A percentile compares a stretch with the other conserved stretches of the same genome.
Conservation (phyloP, 1,284 basidiomycete genomes). For the Ceratobasidium papillatum region DNA sequence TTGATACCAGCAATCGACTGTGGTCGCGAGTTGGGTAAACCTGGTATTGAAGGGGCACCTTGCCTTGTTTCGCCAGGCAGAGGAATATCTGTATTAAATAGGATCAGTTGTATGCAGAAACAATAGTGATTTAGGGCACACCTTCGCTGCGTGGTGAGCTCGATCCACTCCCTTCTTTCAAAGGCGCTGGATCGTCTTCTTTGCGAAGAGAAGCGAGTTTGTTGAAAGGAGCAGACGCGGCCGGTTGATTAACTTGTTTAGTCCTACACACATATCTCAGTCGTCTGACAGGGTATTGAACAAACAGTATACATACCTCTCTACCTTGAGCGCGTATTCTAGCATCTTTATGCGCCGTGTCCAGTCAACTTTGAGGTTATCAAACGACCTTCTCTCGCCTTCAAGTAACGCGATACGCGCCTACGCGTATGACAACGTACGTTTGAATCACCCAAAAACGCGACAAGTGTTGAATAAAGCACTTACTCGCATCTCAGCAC, state of each 20-base stretch:
- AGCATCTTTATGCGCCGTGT: slow-evolving; percentile 99
- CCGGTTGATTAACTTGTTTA: slow-evolving; percentile 75
- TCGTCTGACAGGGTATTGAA: slow-evolving; percentile 23
- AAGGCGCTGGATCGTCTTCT: slow-evolving; percentile 58
- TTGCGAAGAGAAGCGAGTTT: slow-evolving; percentile 69
- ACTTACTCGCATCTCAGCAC: slow-evolving; percentile 96
- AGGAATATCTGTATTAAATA: slow-evolving; percentile 65
- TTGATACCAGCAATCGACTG: slow-evolving; percentile 41
- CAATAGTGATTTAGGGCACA: slow-evolving; percentile 49
- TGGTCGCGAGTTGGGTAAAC: slow-evolving; percentile 53
- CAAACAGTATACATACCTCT: slow-evolving; percentile 70
- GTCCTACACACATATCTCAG: slow-evolving; percentile 60
- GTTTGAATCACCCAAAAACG: slow-evolving; percentile 47
- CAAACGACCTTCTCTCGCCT: slow-evolving; percentile 94
- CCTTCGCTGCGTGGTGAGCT: slow-evolving; percentile 81
- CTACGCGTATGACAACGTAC: slow-evolving; percentile 56
- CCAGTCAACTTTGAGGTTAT: slow-evolving; percentile 95
- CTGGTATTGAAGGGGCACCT: slow-evolving; percentile 44
- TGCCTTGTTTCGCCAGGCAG: slow-evolving; percentile 67
- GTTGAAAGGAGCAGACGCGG: slow-evolving; percentile 62
- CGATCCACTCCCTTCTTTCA: slow-evolving; percentile 74
- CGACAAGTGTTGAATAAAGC: slow-evolving; percentile 47
- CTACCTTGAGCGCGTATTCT: slow-evolving; percentile 93
- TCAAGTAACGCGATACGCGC: slow-evolving; percentile 97
- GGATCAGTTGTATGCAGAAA: slow-evolving; percentile 32